phyloP scores from a whole-genome alignment of 768 basidiomycete genomes.

The Mycena albidolilacea region DNA sequence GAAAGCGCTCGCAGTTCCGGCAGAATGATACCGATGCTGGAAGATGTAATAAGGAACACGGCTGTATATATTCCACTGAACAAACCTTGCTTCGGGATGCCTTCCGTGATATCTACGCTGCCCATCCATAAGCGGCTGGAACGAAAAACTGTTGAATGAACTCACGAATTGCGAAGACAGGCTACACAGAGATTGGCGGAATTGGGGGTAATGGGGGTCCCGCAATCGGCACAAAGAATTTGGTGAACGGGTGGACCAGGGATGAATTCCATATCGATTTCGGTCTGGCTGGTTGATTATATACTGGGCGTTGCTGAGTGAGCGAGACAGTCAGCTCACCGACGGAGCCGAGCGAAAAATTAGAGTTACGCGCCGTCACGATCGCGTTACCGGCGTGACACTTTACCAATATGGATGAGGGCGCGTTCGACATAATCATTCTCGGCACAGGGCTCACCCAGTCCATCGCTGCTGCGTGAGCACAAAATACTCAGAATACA shows the following conservation, averaged over 20 bases:
- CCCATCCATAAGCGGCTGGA: constrained; percentile 7
- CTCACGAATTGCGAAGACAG: constrained; percentile 90
- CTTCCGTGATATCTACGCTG: constrained; percentile 97
- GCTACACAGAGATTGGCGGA: constrained; percentile 93
- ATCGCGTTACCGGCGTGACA: neutral
- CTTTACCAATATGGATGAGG: constrained; percentile 42
- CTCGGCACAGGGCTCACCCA: constrained; percentile 88
- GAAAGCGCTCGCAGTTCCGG: constrained; percentile 95
- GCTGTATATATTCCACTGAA: constrained; percentile 39
- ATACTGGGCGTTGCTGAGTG: constrained; percentile 15
- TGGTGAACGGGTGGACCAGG: constrained; percentile 83
- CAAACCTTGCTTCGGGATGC: constrained; percentile 94
- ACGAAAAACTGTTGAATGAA: constrained; percentile 3
- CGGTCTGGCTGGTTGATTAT: constrained; percentile 21
- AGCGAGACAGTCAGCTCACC: constrained; percentile 17
- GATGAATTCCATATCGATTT: constrained; percentile 78
- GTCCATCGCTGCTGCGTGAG: constrained; percentile 92
- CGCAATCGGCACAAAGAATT: constrained; percentile 92
- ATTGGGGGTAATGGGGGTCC: constrained; percentile 91
- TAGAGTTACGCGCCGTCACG: constrained; percentile 16
- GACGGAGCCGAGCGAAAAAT: constrained; percentile 29
- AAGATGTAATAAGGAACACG: constrained; percentile 16
- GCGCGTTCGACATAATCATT: constrained; percentile 75
- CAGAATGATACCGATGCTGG: constrained; percentile 93
- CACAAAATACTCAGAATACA: constrained; percentile 32